These are phyloP conservation scores for Blastocystis sp. DNA, from an alignment of 352 stramenopile species.

Conservation along the genomic window DNA sequence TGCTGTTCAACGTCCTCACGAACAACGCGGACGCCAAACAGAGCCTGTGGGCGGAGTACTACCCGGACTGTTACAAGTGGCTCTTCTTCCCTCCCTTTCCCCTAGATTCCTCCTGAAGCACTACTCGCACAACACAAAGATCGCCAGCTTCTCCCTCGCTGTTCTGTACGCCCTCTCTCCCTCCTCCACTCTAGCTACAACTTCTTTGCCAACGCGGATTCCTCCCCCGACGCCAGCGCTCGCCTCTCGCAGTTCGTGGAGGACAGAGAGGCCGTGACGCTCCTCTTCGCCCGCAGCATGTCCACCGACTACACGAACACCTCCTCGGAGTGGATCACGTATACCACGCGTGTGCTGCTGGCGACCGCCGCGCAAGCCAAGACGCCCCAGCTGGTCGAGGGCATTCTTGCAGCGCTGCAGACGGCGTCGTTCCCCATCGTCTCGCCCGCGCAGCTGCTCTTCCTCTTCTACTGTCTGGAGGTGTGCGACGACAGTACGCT, in stretches of 20 bases:
- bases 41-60: neutral
- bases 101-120: conserved; percentile 48
- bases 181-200: neutral
- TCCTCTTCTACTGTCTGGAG: conserved; percentile 21
- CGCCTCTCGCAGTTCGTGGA: neutral
- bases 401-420: neutral
- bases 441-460: conserved; percentile 47
- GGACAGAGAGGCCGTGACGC: neutral
- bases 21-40: neutral
- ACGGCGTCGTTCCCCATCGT: conserved; percentile 16
- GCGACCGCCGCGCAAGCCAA: neutral
- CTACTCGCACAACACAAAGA: conserved; percentile 51
- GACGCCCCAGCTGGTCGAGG: neutral
- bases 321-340: neutral
- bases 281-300: conserved; percentile 25
- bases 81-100: neutral
- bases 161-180: neutral
- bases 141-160: neutral
- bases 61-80: conserved; percentile 55
- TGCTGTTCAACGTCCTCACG: conserved; percentile 38
- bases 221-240: neutral
- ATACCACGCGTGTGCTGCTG: neutral
- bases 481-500: neutral
- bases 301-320: neutral
- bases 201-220: neutral